Evolutionary conservation across 768 basidiomycete species (phyloP).

Genomic region (Termitomyces bulborhizus): DNA sequence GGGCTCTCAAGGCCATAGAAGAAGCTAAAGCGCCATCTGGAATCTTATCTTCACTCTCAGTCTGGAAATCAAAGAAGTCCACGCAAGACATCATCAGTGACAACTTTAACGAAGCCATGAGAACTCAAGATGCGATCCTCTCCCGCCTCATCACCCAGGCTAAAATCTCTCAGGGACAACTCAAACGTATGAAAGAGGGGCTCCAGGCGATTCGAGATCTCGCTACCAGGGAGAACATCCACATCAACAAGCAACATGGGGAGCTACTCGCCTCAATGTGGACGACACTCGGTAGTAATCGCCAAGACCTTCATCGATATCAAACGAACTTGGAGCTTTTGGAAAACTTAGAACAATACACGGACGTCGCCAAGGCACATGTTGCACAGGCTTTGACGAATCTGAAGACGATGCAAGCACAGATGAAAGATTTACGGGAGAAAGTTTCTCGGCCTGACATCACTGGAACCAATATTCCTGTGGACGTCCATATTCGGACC

Average conservation of each 20-base stretch:
- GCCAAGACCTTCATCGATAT: constrained; percentile 24
- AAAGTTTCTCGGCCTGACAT: constrained; percentile 43
- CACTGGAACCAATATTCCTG: constrained; percentile 36
- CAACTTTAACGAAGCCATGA: constrained; percentile 33
- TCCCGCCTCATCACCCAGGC: constrained; percentile 39
- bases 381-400: constrained; percentile 39
- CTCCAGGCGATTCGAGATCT: constrained; percentile 35
- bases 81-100: constrained; percentile 18
- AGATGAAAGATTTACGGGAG: constrained; percentile 48
- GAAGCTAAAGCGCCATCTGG: constrained; percentile 5
- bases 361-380: constrained; percentile 37
- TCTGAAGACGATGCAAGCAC: constrained; percentile 39
- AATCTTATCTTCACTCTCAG: neutral
- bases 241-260: constrained; percentile 23
- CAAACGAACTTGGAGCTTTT: constrained; percentile 32
- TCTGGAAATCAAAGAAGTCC: constrained; percentile 5
- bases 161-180: constrained; percentile 28
- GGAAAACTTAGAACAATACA: constrained; percentile 31
- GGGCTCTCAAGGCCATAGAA: constrained; percentile 39
- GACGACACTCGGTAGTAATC: constrained; percentile 44
- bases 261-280: constrained; percentile 44
- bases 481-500: constrained; percentile 48
- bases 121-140: constrained; percentile 31
- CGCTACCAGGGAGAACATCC: constrained; percentile 33
- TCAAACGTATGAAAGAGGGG: constrained; percentile 39